Percentiles rank a stretch among this genome's conserved stretches.
Conservation (phyloP, 371 early-diverging fungal species). For the Coemansia sp. region DNA sequence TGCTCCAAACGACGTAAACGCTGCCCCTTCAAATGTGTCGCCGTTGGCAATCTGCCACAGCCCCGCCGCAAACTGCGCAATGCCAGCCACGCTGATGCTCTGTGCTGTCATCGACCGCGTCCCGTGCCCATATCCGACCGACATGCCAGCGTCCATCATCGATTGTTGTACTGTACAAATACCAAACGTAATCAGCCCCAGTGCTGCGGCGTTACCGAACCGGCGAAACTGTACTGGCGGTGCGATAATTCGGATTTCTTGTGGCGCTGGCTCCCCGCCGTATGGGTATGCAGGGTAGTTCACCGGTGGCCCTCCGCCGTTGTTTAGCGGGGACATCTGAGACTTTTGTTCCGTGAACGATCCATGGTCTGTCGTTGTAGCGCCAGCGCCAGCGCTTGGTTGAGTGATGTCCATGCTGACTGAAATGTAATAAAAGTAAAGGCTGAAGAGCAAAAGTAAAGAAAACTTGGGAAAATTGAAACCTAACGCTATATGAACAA, state of each 20-base stretch:
- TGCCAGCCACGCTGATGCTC: constrained; percentile 41
- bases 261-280: constrained; percentile 14
- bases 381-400: background rate
- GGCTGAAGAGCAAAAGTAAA: background rate
- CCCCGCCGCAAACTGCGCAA: constrained; percentile 42
- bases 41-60: constrained; percentile 52
- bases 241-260: constrained; percentile 42
- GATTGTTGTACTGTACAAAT: constrained; percentile 44
- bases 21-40: constrained; percentile 52
- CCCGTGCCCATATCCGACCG: constrained; percentile 45
- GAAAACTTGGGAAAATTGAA: too few relatives aligned
- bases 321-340: background rate
- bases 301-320: background rate
- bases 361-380: background rate
- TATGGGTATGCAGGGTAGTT: constrained; percentile 27
- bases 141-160: constrained; percentile 46
- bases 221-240: constrained; percentile 46
- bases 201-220: constrained; percentile 46
- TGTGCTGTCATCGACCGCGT: constrained; percentile 29
- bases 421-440: background rate
- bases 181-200: constrained; percentile 43
- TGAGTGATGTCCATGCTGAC: background rate
- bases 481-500: background rate
- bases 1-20: constrained; percentile 49
- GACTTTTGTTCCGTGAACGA: background rate